phyloP scores from a whole-genome alignment of 768 basidiomycete genomes.

The Amanita brunnescens region DNA sequence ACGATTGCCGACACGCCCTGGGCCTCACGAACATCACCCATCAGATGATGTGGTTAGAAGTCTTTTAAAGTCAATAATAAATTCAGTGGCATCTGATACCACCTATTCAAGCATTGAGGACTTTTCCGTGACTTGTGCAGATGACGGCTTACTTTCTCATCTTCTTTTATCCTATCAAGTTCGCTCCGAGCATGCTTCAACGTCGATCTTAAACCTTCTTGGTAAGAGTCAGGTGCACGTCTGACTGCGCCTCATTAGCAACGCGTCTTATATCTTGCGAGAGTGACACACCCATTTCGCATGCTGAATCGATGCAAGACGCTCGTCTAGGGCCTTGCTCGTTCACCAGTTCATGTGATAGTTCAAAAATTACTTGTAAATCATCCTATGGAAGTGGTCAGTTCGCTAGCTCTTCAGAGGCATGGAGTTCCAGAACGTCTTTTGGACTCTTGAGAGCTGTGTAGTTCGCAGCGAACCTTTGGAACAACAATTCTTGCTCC shows the following conservation, averaged over 20 bases:
- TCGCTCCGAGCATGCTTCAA: conserved; percentile 25
- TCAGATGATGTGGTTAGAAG: conserved; percentile 14
- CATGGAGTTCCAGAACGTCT: conserved; percentile 15
- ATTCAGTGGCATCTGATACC: conserved; percentile 25
- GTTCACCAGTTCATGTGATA: conserved; percentile 21
- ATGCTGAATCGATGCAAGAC: conserved; percentile 24
- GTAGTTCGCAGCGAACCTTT: conserved; percentile 20
- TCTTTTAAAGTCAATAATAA: conserved; percentile 28
- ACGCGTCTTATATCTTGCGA: neutral
- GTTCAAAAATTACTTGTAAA: conserved; percentile 14
- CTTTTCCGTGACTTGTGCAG: neutral
- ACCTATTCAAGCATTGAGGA: conserved; percentile 13
- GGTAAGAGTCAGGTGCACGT: conserved; percentile 17
- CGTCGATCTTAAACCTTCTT: conserved; percentile 20
- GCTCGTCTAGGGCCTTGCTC: conserved; percentile 27
- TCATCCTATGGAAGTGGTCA: conserved; percentile 14
- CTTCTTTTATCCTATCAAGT: conserved; percentile 25
- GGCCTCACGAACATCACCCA: neutral
- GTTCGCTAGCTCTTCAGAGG: neutral
- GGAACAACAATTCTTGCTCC: conserved; percentile 19
- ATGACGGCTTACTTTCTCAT: conserved; percentile 22
- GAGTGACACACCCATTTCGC: conserved; percentile 26
- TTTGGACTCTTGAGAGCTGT: conserved; percentile 15
- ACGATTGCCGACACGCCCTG: neutral
- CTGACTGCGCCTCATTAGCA: conserved; percentile 17